These are phyloP conservation scores for Clitopilus hobsonii DNA, from an alignment of 768 basidiomycete species.

Conservation along the genomic window DNA sequence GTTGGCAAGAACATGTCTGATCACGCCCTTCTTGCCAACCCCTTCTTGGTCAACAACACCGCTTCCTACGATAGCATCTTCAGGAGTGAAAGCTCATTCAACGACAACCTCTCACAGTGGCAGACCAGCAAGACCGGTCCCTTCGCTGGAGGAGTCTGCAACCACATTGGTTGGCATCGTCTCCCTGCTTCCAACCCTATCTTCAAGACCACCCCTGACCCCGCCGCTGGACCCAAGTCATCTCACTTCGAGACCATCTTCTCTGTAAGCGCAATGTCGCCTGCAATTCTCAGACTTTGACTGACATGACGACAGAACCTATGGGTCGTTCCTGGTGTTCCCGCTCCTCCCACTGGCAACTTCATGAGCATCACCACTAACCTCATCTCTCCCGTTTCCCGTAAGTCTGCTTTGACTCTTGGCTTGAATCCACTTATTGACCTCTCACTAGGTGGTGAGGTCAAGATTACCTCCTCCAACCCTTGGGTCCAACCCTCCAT, in stretches of 20 bases:
- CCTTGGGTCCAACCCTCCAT: conserved; percentile 8
- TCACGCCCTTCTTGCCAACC: conserved; percentile 5
- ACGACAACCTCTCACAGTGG: conserved; percentile 7
- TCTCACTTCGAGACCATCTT: conserved; percentile 31
- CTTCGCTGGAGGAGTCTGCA: conserved; percentile 15
- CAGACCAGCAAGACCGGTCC: conserved; percentile 15
- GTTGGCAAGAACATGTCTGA: conserved; percentile 12
- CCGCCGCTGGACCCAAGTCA: conserved; percentile 27
- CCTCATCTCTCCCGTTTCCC: conserved; percentile 5
- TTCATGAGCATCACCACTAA: conserved; percentile 7
- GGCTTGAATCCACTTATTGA: not conserved
- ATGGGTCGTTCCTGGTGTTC: conserved; percentile 6
- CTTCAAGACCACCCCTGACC: conserved; percentile 24
- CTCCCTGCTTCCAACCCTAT: conserved; percentile 23
- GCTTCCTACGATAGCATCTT: conserved; percentile 5
- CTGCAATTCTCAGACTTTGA: not conserved
- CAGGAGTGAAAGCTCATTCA: not conserved
- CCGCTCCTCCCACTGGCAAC: conserved; percentile 7
- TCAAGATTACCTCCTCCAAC: conserved; percentile 5
- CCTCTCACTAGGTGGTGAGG: conserved; percentile 5
- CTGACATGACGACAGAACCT: conserved; percentile 1
- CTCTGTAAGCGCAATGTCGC: conserved; percentile 16
- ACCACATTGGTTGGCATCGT: conserved; percentile 20
- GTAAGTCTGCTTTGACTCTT: not conserved
- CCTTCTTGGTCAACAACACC: conserved; percentile 5